Conservation (phyloP, 176 grass and related monocot species). For the Microstegium vimineum region DNA sequence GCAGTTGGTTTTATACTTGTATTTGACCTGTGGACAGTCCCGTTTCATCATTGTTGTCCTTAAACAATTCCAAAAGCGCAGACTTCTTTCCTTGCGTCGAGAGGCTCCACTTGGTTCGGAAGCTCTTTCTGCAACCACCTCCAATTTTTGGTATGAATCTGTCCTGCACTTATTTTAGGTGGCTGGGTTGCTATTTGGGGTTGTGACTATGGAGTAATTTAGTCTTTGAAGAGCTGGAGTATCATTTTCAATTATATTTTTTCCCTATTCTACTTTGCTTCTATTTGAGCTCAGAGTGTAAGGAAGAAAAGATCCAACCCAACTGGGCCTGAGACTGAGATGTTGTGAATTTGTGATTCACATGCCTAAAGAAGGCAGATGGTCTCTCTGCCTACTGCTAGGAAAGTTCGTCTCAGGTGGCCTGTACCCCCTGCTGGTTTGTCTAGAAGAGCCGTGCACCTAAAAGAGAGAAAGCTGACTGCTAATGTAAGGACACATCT, state of each 20-base stretch:
- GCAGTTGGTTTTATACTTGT: background rate
- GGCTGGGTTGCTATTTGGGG: background rate
- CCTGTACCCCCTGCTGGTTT: too few species aligned
- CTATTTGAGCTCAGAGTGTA: background rate
- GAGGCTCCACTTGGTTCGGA: background rate
- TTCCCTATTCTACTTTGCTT: constrained; percentile 5
- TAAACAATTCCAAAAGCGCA: background rate
- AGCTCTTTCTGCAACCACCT: background rate
- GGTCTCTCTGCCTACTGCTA: background rate
- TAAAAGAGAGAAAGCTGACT: too few species aligned
- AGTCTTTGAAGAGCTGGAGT: background rate
- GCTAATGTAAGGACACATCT: too few species aligned
- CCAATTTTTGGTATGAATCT: background rate
- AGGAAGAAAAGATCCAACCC: background rate
- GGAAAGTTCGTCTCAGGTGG: too few species aligned
- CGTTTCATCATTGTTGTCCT: too few species aligned
- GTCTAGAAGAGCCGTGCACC: too few species aligned
- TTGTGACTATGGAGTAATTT: background rate
- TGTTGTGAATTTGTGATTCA: constrained; percentile 32
- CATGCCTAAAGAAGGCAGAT: constrained; percentile 31
- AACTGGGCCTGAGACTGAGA: background rate
- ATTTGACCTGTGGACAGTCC: constrained; percentile 19
- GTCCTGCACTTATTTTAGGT: background rate
- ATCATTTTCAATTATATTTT: background rate
- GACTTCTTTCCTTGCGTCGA: background rate